phyloP scores from a whole-genome alignment of 2,329 filamentous ascomycete genomes.

The Fusarium poae region DNA sequence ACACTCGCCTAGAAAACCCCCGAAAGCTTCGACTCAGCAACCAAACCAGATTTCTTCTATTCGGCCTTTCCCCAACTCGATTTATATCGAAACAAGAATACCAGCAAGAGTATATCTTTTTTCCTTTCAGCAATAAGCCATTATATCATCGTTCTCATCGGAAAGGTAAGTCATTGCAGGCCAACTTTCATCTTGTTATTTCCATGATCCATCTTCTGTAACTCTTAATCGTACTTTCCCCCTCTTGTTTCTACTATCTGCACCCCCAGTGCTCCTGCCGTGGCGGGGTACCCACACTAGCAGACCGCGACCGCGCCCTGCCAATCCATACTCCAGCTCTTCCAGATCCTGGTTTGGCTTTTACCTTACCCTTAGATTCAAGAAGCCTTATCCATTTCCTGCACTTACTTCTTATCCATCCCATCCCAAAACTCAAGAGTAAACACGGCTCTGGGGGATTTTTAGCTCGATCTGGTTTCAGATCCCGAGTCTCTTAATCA shows the following conservation, averaged over 20 bases:
- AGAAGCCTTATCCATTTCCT: conserved; percentile 41
- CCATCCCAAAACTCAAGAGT: conserved; percentile 39
- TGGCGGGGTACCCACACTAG: conserved; percentile 56
- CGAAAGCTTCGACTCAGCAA: conserved; percentile 13
- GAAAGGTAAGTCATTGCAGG: conserved; percentile 3
- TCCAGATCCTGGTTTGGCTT: conserved; percentile 37
- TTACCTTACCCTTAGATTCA: conserved; percentile 37
- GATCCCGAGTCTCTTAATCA: conserved; percentile 25
- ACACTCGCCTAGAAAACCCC: not conserved
- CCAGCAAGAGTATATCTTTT: not conserved
- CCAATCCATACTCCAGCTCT: conserved; percentile 52
- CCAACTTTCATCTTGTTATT: not conserved
- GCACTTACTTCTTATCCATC: conserved; percentile 41
- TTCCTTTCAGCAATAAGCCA: not conserved
- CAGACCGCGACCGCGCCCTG: conserved; percentile 49
- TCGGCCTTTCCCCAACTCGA: not conserved
- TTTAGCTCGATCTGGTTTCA: conserved; percentile 25
- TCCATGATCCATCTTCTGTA: not conserved
- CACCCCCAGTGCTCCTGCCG: conserved; percentile 39
- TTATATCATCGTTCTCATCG: not conserved
- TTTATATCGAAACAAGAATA: not conserved
- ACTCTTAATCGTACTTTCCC: conserved; percentile 1
- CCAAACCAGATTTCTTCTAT: not conserved
- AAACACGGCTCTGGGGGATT: conserved; percentile 32
- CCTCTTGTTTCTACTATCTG: conserved; percentile 34